Evolutionary conservation across 1,284 basidiomycete genomes (phyloP).

Genomic region (Phellopilus nigrolimitatus): DNA sequence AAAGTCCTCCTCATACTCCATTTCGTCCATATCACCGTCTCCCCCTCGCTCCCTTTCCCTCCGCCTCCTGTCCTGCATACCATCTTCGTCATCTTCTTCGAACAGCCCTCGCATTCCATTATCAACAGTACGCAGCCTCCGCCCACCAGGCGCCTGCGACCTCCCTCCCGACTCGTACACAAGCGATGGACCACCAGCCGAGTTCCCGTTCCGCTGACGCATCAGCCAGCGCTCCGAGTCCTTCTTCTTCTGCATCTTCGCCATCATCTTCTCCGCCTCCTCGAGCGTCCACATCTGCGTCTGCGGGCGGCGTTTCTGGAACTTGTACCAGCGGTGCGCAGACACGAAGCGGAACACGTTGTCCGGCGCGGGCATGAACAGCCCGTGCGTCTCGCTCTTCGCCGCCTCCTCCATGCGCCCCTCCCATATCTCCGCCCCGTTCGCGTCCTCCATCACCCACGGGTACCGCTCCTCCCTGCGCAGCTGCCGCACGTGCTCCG

Average conservation of each 20-base stretch:
- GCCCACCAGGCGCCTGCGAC: slow-evolving; percentile 58
- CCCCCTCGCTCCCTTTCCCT: slow-evolving; percentile 55
- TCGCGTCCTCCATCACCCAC: slow-evolving; percentile 82
- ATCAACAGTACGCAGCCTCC: slow-evolving; percentile 58
- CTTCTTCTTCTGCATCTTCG: slow-evolving; percentile 57
- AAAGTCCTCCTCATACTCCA: slow-evolving; percentile 79
- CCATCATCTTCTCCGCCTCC: slow-evolving; percentile 68
- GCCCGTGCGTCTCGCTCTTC: slow-evolving; percentile 42
- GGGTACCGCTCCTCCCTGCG: slow-evolving; percentile 81
- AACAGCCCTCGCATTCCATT: slow-evolving; percentile 56
- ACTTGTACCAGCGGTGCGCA: slow-evolving; percentile 85
- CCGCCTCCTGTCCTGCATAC: slow-evolving; percentile 38
- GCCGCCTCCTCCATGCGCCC: slow-evolving; percentile 75
- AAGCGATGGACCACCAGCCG: slow-evolving; percentile 47
- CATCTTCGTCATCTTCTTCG: slow-evolving; percentile 67
- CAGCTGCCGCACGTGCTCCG: slow-evolving; percentile 63
- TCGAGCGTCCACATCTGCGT: slow-evolving; percentile 65
- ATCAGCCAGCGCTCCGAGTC: slow-evolving; percentile 68
- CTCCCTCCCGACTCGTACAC: slow-evolving; percentile 31
- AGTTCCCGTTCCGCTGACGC: slow-evolving; percentile 52
- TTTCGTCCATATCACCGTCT: slow-evolving; percentile 76
- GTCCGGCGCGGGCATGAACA: slow-evolving; percentile 66
- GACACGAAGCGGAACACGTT: slow-evolving; percentile 82
- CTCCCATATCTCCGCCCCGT: slow-evolving; percentile 66
- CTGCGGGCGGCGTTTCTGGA: slow-evolving; percentile 63